These are phyloP conservation scores for Wickerhamomyces silvicola DNA, from an alignment of 805 yeast genomes.

Conservation along the genomic window DNA sequence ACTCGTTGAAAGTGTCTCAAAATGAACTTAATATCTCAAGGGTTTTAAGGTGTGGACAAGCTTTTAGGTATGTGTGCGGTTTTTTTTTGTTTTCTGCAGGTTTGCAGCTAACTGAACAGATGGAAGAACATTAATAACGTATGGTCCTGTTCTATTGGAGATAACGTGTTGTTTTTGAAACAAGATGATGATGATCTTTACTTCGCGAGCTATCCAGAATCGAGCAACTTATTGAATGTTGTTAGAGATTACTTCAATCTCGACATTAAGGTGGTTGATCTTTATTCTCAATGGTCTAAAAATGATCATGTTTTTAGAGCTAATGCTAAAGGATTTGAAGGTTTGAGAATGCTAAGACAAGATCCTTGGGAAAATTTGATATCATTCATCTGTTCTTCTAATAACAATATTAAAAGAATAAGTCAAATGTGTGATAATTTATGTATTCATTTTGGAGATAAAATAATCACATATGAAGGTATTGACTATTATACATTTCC, in stretches of 20 bases:
- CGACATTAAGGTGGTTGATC: conserved; percentile 41
- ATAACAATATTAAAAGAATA: conserved; percentile 89
- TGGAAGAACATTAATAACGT: conserved; percentile 61
- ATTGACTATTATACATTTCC: conserved; percentile 71
- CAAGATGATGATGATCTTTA: conserved; percentile 50
- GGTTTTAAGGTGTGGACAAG: conserved; percentile 80
- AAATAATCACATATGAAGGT: conserved; percentile 47
- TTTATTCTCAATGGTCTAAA: conserved; percentile 57
- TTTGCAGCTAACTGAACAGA: conserved; percentile 20
- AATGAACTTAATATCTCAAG: conserved; percentile 53
- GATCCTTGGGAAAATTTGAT: conserved; percentile 96
- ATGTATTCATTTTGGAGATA: conserved; percentile 63
- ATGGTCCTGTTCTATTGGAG: conserved; percentile 61
- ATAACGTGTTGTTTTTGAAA: conserved; percentile 55
- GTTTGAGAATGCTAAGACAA: conserved; percentile 81
- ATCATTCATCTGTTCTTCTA: conserved; percentile 91
- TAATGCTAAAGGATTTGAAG: conserved; percentile 39
- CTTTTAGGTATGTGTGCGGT: conserved; percentile 40
- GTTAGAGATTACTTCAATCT: conserved; percentile 68
- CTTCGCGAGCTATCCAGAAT: conserved; percentile 39
- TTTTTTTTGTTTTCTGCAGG: too few species aligned
- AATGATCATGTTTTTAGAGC: conserved; percentile 45
- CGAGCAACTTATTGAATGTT: conserved; percentile 33
- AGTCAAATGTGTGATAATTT: conserved; percentile 85
- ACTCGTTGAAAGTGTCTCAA: conserved; percentile 8